phyloP scores from a whole-genome alignment of 768 basidiomycete genomes.

The Lepiota subincarnata region DNA sequence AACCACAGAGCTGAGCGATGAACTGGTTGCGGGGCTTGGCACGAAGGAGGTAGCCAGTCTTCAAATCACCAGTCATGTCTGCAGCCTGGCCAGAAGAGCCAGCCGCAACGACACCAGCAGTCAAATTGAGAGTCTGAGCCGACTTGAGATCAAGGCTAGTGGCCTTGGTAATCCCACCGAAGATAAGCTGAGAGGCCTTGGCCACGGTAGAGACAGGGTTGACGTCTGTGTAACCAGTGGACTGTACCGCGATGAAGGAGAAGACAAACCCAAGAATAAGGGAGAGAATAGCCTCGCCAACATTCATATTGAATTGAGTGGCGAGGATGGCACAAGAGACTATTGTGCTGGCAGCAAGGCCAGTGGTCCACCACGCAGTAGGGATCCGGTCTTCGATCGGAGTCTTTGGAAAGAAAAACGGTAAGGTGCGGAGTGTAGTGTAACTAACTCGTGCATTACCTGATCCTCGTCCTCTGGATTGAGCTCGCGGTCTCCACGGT shows the following conservation, averaged over 20 bases:
- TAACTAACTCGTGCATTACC: constrained; percentile 10
- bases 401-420: constrained; percentile 21
- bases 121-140: constrained; percentile 45
- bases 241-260: constrained; percentile 65
- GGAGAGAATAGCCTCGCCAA: constrained; percentile 53
- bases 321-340: constrained; percentile 50
- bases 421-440: background rate
- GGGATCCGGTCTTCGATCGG: constrained; percentile 55
- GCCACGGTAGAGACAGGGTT: constrained; percentile 60
- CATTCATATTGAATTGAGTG: constrained; percentile 51
- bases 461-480: constrained; percentile 45
- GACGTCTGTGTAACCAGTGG: constrained; percentile 54
- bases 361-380: constrained; percentile 48
- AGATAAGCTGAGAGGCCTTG: constrained; percentile 61
- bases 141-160: constrained; percentile 26
- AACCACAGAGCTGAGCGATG: constrained; percentile 53
- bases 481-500: constrained; percentile 19
- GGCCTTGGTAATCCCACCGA: constrained; percentile 57
- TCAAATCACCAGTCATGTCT: constrained; percentile 67
- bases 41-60: constrained; percentile 65
- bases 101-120: constrained; percentile 50
- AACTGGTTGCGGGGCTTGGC: constrained; percentile 64
- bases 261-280: constrained; percentile 61
- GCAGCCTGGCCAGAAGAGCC: constrained; percentile 53
- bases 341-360: constrained; percentile 44